Evolutionary conservation across 805 yeast genomes (phyloP).

Genomic region (Yamadazyma paraphyllophila): DNA sequence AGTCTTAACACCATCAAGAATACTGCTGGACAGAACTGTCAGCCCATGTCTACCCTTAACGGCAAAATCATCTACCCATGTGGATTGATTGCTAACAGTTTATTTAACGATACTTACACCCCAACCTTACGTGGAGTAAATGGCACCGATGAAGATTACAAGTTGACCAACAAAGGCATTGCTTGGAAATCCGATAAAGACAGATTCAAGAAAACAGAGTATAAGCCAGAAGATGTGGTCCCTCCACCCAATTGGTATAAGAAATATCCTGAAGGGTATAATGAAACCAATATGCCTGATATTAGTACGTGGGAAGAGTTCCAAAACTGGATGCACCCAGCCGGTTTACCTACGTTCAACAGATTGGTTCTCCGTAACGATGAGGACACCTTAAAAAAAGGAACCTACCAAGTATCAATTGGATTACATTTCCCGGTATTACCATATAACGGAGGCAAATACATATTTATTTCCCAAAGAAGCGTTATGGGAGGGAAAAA

Average conservation of each 20-base stretch:
- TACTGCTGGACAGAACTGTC: conserved; percentile 45
- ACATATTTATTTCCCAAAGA: conserved; percentile 64
- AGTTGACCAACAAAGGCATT: conserved; percentile 37
- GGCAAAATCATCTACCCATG: conserved; percentile 72
- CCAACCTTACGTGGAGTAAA: conserved; percentile 35
- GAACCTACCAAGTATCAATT: conserved; percentile 60
- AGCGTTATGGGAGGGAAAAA: conserved; percentile 78
- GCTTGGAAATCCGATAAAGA: conserved; percentile 41
- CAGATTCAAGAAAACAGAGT: conserved; percentile 42
- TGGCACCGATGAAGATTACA: conserved; percentile 31
- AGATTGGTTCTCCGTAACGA: conserved; percentile 62
- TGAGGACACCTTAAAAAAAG: conserved; percentile 50
- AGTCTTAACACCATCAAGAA: conserved; percentile 31
- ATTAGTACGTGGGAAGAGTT: conserved; percentile 43
- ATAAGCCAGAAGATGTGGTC: conserved; percentile 34
- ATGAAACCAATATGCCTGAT: conserved; percentile 42
- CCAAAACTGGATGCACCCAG: conserved; percentile 47
- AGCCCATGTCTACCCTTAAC: conserved; percentile 37
- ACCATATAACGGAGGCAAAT: conserved; percentile 66
- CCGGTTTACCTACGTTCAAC: conserved; percentile 41
- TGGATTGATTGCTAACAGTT: conserved; percentile 77
- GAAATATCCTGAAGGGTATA: conserved; percentile 42
- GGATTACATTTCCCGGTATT: conserved; percentile 81
- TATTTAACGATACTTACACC: conserved; percentile 69
- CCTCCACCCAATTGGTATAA: conserved; percentile 50